Evolutionary conservation across 2,329 filamentous ascomycete species (phyloP).

Genomic region (Neopestalotiopsis sp.): DNA sequence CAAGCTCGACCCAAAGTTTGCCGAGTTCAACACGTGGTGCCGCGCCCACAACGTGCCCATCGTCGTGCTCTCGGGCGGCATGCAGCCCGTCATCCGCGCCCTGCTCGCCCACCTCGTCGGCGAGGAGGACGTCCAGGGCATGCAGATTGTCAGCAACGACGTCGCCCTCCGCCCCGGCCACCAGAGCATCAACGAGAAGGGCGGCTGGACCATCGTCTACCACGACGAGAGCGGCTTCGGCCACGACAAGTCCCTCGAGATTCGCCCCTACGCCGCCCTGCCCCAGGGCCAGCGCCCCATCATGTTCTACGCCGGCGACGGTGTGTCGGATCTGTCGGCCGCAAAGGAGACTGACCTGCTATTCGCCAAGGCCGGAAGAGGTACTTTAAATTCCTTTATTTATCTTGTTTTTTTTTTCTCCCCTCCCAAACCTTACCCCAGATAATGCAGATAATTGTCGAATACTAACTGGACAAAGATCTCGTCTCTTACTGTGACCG

Average conservation of each 20-base stretch:
- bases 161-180: conserved; percentile 69
- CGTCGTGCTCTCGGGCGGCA: conserved; percentile 89
- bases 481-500: conserved; percentile 86
- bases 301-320: conserved; percentile 94
- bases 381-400: conserved; percentile 49
- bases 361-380: conserved; percentile 90
- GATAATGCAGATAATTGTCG: conserved; percentile 13
- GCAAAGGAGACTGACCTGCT: conserved; percentile 91
- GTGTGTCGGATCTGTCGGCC: conserved; percentile 89
- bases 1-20: conserved; percentile 86
- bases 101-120: conserved; percentile 82
- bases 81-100: conserved; percentile 88
- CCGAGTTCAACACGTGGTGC: conserved; percentile 85
- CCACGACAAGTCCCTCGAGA: conserved; percentile 95
- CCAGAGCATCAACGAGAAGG: conserved; percentile 77
- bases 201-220: conserved; percentile 87
- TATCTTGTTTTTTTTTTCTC: neutral
- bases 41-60: conserved; percentile 84
- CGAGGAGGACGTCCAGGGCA: conserved; percentile 71
- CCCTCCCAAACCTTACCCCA: neutral
- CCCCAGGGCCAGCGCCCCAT: conserved; percentile 70
- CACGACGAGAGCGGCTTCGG: conserved; percentile 90
- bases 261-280: conserved; percentile 82
- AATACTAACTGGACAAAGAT: conserved; percentile 54
- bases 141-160: conserved; percentile 91